Evolutionary conservation across 805 yeast species (phyloP), one percentile per base, ranked within the genome.

Genomic region (Ogataea nitratoaversa): DNA sequence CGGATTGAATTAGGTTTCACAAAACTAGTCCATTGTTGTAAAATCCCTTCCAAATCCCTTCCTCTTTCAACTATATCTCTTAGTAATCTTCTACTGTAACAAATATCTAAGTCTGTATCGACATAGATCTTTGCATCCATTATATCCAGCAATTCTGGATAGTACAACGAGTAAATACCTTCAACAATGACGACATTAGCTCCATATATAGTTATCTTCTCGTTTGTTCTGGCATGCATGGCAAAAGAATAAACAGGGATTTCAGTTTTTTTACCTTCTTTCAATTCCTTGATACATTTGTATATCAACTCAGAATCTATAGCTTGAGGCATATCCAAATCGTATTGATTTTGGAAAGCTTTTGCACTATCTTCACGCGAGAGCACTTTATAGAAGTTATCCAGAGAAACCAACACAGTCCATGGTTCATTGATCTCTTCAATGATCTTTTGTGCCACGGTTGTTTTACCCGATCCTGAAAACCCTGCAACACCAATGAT

Each of bases 151-250:
- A 93, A 62, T 31, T 89, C 72, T 34, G 72, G 70, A 57, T 84
- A 88, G 46, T 82, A 79, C 32, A 93, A 62, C 0, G 96, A 88
- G 57, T 85, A 87, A 3, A 93, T 79, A 2, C 99, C 99, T 61
- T 93, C 99, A 29, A 93, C 67, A 5, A 93, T 83, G 38, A 93
- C 84, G 17, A 93, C 95, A 58, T 89, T 89, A 13, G 97, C 96
- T 2, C 97, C 98, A 55, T 89, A 90, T 16, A 93, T 78, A 3
- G 90, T 80, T 36, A 82, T 68, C n/a, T 71, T 70, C 54, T 82
- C 79, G 30, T 71, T 76, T 1, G 91, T 75, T 50, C 82, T 60
- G 34, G 67, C 65, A 57, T 84, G 95, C 33, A 69, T 56, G 46
- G 68, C 62, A 66, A 87, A 82, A 42, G 97, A 72, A 63, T 82